A percentile compares a stretch with the other conserved stretches of the same genome.
Conservation (phyloP, 495 filamentous ascomycete genomes). For the Cetradonia linearis region DNA sequence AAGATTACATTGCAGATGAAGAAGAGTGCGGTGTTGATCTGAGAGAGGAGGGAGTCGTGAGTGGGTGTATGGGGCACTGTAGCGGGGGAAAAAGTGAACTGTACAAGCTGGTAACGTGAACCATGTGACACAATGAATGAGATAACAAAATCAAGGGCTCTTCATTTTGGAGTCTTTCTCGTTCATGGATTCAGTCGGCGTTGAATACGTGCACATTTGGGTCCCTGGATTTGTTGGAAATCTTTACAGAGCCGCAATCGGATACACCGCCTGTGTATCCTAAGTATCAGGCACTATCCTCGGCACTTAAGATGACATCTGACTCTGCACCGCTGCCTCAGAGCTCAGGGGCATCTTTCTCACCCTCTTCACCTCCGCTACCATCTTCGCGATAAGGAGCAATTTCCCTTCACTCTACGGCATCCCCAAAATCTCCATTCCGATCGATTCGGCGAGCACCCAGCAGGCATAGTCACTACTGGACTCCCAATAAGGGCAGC, state of each 20-base stretch:
- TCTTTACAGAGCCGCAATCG: conserved; percentile 27
- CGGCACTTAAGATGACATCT: conserved; percentile 33
- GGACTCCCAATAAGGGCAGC: conserved; percentile 55
- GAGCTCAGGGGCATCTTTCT: conserved; percentile 39
- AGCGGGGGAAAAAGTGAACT: too few relatives aligned
- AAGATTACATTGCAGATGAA: conserved; percentile 23
- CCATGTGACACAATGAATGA: too few relatives aligned
- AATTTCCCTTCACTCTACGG: conserved; percentile 44
- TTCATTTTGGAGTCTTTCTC: too few relatives aligned
- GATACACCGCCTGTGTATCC: conserved; percentile 38
- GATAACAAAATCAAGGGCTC: too few relatives aligned
- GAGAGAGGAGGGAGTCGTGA: conserved; percentile 13
- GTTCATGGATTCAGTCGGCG: too few relatives aligned
- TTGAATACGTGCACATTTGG: background rate
- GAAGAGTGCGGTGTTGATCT: conserved; percentile 17
- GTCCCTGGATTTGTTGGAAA: too few relatives aligned
- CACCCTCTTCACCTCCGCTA: conserved; percentile 35
- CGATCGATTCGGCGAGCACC: conserved; percentile 43
- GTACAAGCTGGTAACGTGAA: too few relatives aligned
- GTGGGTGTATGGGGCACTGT: too few relatives aligned
- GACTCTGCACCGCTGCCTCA: conserved; percentile 28
- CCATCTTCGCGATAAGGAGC: conserved; percentile 39
- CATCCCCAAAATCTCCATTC: conserved; percentile 53
- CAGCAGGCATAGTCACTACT: conserved; percentile 50
- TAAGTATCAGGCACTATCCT: conserved; percentile 30